phyloP scores from a whole-genome alignment of 176 grass and related monocot genomes.

The Bromus sterilis region DNA sequence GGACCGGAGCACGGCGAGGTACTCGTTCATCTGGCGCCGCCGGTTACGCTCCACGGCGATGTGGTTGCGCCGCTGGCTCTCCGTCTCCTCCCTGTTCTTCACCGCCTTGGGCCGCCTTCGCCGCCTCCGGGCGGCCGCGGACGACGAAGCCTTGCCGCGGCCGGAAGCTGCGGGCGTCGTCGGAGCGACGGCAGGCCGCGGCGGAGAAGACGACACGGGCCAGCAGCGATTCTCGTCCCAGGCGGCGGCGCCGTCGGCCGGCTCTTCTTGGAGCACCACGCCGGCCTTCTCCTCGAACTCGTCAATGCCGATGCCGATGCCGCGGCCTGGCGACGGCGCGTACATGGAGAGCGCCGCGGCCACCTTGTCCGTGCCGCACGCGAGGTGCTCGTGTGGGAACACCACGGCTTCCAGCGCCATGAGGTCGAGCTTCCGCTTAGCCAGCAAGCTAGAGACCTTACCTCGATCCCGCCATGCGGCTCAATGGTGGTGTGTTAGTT shows the following conservation, averaged over 20 bases:
- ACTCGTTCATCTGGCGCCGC: conserved; percentile 95
- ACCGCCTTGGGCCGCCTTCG: conserved; percentile 16
- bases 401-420: conserved; percentile 39
- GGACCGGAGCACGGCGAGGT: conserved; percentile 78
- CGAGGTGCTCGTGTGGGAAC: conserved; percentile 21
- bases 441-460: neutral
- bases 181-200: neutral
- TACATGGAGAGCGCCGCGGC: neutral
- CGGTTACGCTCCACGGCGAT: conserved; percentile 98
- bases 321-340: conserved; percentile 7
- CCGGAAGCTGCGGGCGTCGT: neutral
- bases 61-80: conserved; percentile 60
- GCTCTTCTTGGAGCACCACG: conserved; percentile 25
- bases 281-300: conserved; percentile 35
- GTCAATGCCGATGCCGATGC: conserved; percentile 12
- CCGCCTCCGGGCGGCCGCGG: neutral
- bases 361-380: neutral
- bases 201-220: neutral
- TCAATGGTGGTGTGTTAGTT: too few relatives aligned
- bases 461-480: neutral
- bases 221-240: conserved; percentile 5
- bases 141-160: conserved; percentile 2
- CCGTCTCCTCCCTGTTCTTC: conserved; percentile 48
- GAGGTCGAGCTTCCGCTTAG: neutral
- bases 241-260: neutral